phyloP scores from a whole-genome alignment of 2,329 filamentous ascomycete genomes.

The Phialophora tarda region DNA sequence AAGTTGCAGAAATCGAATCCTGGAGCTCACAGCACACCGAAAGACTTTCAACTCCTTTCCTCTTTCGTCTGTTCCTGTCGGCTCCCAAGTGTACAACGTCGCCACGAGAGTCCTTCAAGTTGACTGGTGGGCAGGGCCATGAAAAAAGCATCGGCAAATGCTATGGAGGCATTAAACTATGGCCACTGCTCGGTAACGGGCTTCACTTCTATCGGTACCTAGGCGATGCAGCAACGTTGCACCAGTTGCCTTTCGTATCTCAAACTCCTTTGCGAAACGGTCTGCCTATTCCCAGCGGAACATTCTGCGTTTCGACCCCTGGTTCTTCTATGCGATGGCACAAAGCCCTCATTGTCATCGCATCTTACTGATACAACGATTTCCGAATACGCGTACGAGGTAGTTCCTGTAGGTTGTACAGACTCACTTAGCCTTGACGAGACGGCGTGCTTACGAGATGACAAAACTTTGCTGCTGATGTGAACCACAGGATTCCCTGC shows the following conservation, averaged over 20 bases:
- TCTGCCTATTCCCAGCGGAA: background rate
- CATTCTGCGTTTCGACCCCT: background rate
- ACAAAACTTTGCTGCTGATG: background rate
- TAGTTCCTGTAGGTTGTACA: background rate
- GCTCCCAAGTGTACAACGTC: background rate
- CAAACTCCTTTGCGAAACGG: background rate
- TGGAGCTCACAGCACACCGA: background rate
- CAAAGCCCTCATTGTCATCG: background rate
- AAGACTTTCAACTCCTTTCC: background rate
- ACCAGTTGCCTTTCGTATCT: background rate
- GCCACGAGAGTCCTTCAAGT: background rate
- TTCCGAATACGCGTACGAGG: background rate
- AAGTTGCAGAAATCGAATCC: background rate
- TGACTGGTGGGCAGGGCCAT: background rate
- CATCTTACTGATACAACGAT: background rate
- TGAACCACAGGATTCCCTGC: background rate
- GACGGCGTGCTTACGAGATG: background rate
- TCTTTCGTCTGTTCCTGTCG: background rate
- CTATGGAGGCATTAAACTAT: background rate
- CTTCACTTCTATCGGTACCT: background rate
- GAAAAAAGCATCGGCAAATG: background rate
- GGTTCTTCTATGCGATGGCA: background rate
- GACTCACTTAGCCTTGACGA: background rate
- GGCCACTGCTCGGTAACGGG: background rate
- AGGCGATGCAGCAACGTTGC: background rate